A percentile compares a stretch with the other conserved stretches of the same genome.
phyloP scores from a whole-genome alignment of 2,329 filamentous ascomycete genomes.

The Claviceps arundinis region DNA sequence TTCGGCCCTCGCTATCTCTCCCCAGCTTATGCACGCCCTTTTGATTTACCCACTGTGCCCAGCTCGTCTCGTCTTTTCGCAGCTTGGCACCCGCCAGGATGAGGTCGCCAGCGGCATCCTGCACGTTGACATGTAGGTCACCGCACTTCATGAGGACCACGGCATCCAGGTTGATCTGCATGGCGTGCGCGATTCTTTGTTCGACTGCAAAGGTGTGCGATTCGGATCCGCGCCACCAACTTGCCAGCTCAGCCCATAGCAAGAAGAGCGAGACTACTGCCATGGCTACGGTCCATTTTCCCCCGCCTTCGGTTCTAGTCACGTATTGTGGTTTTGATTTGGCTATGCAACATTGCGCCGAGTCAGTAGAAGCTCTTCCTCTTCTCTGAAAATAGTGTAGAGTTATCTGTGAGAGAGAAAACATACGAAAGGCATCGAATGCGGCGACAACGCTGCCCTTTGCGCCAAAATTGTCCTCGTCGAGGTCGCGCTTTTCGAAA shows the following conservation, averaged over 20 bases:
- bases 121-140: conserved; percentile 90
- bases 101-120: conserved; percentile 85
- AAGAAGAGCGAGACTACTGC: conserved; percentile 61
- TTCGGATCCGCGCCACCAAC: conserved; percentile 77
- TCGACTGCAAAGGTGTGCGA: conserved; percentile 88
- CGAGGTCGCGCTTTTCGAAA: conserved; percentile 50
- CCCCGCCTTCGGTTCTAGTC: conserved; percentile 69
- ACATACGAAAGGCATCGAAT: conserved; percentile 92
- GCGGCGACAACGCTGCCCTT: conserved; percentile 62
- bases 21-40: conserved; percentile 52
- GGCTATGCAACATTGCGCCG: conserved; percentile 39
- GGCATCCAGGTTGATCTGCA: conserved; percentile 94
- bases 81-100: conserved; percentile 71
- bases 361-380: neutral
- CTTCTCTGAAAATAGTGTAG: neutral
- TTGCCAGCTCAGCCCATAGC: conserved; percentile 60
- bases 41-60: conserved; percentile 66
- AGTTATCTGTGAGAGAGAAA: neutral
- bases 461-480: conserved; percentile 70
- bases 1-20: conserved; percentile 38
- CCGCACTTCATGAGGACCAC: conserved; percentile 79
- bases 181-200: conserved; percentile 70
- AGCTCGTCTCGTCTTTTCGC: conserved; percentile 63
- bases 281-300: conserved; percentile 86
- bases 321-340: conserved; percentile 95